These are phyloP conservation scores for Mucor mucedo DNA, from an alignment of 371 early-diverging fungal genomes.

Conservation along the genomic window DNA sequence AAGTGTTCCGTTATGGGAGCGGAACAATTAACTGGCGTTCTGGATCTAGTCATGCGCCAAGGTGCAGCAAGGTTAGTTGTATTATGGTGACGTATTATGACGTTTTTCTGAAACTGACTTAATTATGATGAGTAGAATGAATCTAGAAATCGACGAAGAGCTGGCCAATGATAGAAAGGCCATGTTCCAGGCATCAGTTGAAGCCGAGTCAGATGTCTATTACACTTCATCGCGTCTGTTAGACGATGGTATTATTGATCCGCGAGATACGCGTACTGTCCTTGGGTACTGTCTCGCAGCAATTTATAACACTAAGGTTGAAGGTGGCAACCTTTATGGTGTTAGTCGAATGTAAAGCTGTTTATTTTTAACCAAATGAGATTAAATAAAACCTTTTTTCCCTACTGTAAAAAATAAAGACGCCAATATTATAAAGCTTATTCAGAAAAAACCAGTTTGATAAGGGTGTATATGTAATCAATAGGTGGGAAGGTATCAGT, in stretches of 20 bases:
- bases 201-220: conserved; percentile 73
- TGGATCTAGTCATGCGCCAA: conserved; percentile 75
- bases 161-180: conserved; percentile 56
- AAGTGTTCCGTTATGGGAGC: conserved; percentile 82
- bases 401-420: too few species aligned
- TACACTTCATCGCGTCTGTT: conserved; percentile 73
- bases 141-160: conserved; percentile 66
- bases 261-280: conserved; percentile 67
- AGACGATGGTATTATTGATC: conserved; percentile 75
- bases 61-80: conserved; percentile 60
- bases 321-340: conserved; percentile 73
- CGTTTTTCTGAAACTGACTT: neutral
- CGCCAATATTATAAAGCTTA: too few species aligned
- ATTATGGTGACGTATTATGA: neutral
- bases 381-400: too few species aligned
- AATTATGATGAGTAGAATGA: conserved; percentile 36
- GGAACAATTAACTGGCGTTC: conserved; percentile 75
- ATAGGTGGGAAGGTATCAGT: too few species aligned
- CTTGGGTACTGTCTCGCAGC: conserved; percentile 68
- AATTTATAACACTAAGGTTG: conserved; percentile 60
- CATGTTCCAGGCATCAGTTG: conserved; percentile 69
- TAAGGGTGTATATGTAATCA: too few species aligned
- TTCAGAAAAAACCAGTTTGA: too few species aligned
- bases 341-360: conserved; percentile 70
- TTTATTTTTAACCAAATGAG: too few species aligned